Conservation (phyloP, 345 rosid species). For the Kandelia obovata region DNA sequence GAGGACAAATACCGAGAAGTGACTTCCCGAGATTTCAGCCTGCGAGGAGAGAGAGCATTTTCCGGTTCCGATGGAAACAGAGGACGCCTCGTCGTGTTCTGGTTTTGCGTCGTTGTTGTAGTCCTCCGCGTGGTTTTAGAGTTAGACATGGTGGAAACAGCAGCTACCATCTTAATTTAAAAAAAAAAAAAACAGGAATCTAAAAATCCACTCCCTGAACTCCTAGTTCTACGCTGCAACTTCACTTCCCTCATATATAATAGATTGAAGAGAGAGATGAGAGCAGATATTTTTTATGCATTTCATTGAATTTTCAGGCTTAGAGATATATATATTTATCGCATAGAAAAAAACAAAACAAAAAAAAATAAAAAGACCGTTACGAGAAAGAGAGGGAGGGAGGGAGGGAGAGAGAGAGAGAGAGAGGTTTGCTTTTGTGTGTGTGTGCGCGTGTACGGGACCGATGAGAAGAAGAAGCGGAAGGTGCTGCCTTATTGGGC, state of each 20-base stretch:
- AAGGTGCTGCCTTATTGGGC: slow-evolving; percentile 22
- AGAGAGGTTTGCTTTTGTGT: no score
- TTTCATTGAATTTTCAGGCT: not conserved
- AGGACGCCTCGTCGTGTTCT: slow-evolving; percentile 45
- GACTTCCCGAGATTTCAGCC: slow-evolving; percentile 66
- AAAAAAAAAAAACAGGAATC: slow-evolving; percentile 1
- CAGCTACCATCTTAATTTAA: slow-evolving; percentile 51
- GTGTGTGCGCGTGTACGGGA: not conserved
- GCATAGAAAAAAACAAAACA: slow-evolving; percentile 10
- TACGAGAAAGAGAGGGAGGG: slow-evolving; percentile 33
- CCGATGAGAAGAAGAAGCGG: slow-evolving; percentile 6
- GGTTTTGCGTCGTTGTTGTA: slow-evolving; percentile 25
- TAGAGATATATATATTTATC: not conserved
- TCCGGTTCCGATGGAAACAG: slow-evolving; percentile 63
- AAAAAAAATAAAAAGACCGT: slow-evolving; percentile 32
- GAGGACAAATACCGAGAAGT: slow-evolving; percentile 68
- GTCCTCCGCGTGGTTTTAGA: slow-evolving; percentile 25
- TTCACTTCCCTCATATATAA: not conserved
- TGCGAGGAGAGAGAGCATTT: slow-evolving; percentile 57
- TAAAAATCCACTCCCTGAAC: slow-evolving; percentile 11
- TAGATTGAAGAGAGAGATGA: not conserved
- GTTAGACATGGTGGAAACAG: slow-evolving; percentile 51
- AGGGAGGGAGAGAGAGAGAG: not conserved
- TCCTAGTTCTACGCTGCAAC: slow-evolving; percentile 19
- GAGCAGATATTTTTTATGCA: not conserved